Evolutionary conservation across 441 rosid species (phyloP), one percentile per base, ranked within the genome.

Genomic region (Eutrema salsugineum): DNA sequence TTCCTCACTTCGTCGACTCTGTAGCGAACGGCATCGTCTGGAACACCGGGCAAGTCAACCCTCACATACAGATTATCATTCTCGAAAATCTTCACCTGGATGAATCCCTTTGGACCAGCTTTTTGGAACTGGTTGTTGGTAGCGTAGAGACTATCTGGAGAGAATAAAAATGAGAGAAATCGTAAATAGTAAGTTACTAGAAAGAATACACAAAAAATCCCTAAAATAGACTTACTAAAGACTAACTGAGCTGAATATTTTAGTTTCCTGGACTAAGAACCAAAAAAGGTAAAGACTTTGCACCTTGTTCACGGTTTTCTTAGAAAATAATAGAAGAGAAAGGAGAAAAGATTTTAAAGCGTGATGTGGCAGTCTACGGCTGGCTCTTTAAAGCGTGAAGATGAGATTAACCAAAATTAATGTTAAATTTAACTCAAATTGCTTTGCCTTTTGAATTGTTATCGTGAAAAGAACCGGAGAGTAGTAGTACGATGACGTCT

Each of bases 31-130:
- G 33, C 78, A 30, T 66, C 62, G 62, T 67, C 68, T 1, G 73
- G 72, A 50, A 66, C 68, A 9, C 73, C 78, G 1, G 78, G 78
- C 47, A 74, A 57, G 68, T 74, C 78, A 5, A 66, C 68, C 0
- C 73, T 53, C 1, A 60, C 73, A 11, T 74, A 74, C 3, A 74
- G 55, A 1, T 67, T 11, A 39, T 49, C 53, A 32, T 74, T 50
- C 10, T 32, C 17, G 1, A 74, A 66, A 14, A 74, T 19, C 63
- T 67, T 61, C 54, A 59, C 38, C 20, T 75, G 4, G 22, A 67
- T 22, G 63, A 75, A 75, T 33, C 73, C 69, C 46, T 38, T 58
- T 1, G 63, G 63, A 59, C 73, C 68, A 0, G 38, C 1, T 35
- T 12, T 67, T 20, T 59, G 68, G 12, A 60, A 67, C 68, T 59